Percentiles rank a stretch among this genome's conserved stretches.
These are phyloP conservation scores for Metschnikowia gelsemii DNA, from an alignment of 805 yeast genomes.

Conservation along the genomic window DNA sequence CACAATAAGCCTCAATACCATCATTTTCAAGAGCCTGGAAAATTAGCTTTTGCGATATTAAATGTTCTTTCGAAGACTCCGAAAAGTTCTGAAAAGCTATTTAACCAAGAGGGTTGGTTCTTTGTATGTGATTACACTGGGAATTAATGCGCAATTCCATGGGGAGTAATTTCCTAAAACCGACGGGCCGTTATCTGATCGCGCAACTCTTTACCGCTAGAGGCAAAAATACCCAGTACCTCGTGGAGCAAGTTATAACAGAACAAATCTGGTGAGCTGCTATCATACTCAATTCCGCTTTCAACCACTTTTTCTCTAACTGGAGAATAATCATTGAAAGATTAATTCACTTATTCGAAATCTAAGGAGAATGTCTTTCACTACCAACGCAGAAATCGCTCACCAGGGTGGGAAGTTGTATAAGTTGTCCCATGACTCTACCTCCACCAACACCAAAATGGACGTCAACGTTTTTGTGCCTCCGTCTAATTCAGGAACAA, in stretches of 20 bases:
- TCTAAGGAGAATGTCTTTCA: conserved; percentile 45
- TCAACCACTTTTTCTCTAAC: too few species aligned
- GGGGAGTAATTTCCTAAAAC: not conserved
- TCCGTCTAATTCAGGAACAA: conserved; percentile 29
- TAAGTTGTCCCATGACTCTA: conserved; percentile 75
- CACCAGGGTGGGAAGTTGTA: conserved; percentile 73
- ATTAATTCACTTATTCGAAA: not conserved
- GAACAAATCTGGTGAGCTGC: not conserved
- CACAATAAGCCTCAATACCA: too few species aligned
- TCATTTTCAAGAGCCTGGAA: too few species aligned
- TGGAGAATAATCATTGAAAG: too few species aligned
- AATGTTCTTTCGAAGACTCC: too few species aligned
- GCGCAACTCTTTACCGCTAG: not conserved
- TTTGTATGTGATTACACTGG: too few species aligned
- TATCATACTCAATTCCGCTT: too few species aligned
- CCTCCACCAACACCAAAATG: conserved; percentile 67
- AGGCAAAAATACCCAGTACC: conserved; percentile 4
- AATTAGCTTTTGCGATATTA: too few species aligned
- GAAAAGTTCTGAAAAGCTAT: too few species aligned
- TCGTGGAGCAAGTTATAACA: not conserved
- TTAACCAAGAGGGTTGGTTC: too few species aligned
- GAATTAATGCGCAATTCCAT: not conserved
- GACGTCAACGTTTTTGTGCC: conserved; percentile 84
- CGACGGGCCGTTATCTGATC: not conserved
- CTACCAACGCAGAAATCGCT: conserved; percentile 50